Percentiles rank a stretch among this genome's conserved stretches.
Evolutionary conservation across 2,329 filamentous ascomycete genomes (phyloP).

Genomic region (Hypoxylon sp.): DNA sequence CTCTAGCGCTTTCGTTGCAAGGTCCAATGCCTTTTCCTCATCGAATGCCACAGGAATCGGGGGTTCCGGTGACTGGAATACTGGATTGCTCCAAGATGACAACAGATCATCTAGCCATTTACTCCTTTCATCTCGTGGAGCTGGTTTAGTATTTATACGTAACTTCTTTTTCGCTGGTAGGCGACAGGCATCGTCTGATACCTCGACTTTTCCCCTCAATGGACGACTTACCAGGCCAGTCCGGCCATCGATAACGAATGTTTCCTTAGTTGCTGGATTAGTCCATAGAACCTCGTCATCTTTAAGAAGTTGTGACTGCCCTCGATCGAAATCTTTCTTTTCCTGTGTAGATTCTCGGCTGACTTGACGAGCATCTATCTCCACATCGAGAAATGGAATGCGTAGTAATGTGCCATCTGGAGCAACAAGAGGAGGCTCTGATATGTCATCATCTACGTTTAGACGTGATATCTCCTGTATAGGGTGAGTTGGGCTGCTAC

Average conservation of each 20-base stretch:
- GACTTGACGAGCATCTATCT: constrained; percentile 1
- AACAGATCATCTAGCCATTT: constrained; percentile 72
- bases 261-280: constrained; percentile 69
- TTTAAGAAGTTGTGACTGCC: constrained; percentile 45
- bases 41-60: constrained; percentile 58
- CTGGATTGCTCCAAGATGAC: constrained; percentile 78
- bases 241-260: constrained; percentile 63
- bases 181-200: constrained; percentile 39
- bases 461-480: not conserved
- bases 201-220: constrained; percentile 46
- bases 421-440: constrained; percentile 39
- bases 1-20: constrained; percentile 31
- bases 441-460: not conserved
- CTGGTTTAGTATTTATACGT: constrained; percentile 31
- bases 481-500: constrained; percentile 12
- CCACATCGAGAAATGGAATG: constrained; percentile 42
- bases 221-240: constrained; percentile 62
- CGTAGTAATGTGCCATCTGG: constrained; percentile 43
- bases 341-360: constrained; percentile 17
- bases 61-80: constrained; percentile 68
- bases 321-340: not conserved
- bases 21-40: constrained; percentile 36
- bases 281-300: constrained; percentile 64
- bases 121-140: constrained; percentile 34
- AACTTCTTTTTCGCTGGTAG: constrained; percentile 29